phyloP scores from a whole-genome alignment of 345 rosid genomes.

The Bruguiera gymnorhiza region DNA sequence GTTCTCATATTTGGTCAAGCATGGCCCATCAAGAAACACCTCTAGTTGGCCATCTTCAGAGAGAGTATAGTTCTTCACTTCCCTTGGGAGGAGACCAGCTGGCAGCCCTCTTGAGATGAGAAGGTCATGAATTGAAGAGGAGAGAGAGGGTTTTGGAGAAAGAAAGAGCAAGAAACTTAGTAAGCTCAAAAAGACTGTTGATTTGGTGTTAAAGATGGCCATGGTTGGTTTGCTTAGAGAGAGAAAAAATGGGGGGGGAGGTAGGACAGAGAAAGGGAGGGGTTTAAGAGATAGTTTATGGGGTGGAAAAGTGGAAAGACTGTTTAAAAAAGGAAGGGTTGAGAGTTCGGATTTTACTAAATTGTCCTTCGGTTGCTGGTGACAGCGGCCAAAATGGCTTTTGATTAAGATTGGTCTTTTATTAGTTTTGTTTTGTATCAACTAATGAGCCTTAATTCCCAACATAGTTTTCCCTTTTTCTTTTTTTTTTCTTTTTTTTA shows the following conservation, averaged over 20 bases:
- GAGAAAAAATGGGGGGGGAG: background rate
- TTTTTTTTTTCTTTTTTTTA: background rate
- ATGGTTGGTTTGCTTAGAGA: slow-evolving; percentile 15
- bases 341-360: slow-evolving; percentile 13
- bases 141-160: background rate
- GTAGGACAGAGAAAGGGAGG: background rate
- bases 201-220: slow-evolving; percentile 27
- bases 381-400: slow-evolving; percentile 15
- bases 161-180: slow-evolving; percentile 11
- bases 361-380: slow-evolving; percentile 41
- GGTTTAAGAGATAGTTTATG: slow-evolving; percentile 14
- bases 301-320: slow-evolving; percentile 30
- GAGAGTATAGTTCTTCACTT: slow-evolving; percentile 63
- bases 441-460: slow-evolving; percentile 32
- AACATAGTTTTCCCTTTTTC: background rate
- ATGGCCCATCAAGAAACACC: slow-evolving; percentile 72
- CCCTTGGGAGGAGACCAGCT: slow-evolving; percentile 73
- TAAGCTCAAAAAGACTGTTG: slow-evolving; percentile 14
- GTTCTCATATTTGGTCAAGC: slow-evolving; percentile 65
- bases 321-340: slow-evolving; percentile 14
- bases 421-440: slow-evolving; percentile 29
- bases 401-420: slow-evolving; percentile 13
- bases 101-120: slow-evolving; percentile 79
- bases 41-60: slow-evolving; percentile 61
- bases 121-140: slow-evolving; percentile 61